phyloP scores from a whole-genome alignment of 2,329 filamentous ascomycete genomes.

The Cercospora citrullina region DNA sequence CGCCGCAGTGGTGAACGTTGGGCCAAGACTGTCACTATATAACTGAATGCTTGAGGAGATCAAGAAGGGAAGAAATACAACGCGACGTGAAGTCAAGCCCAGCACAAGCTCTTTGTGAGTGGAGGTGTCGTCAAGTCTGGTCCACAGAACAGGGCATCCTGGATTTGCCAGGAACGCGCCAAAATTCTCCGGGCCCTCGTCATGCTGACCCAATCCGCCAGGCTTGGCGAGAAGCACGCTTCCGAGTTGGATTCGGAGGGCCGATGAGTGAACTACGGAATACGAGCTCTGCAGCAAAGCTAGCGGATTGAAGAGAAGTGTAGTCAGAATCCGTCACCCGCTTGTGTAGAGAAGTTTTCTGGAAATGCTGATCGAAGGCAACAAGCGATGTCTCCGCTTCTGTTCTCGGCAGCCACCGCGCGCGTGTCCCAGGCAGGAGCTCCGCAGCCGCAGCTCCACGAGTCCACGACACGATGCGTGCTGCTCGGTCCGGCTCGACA shows the following conservation, averaged over 20 bases:
- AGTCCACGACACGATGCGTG: not conserved
- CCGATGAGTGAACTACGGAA: not conserved
- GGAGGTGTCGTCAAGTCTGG: slow-evolving; percentile 1
- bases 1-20: not conserved
- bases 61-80: not conserved
- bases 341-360: not conserved
- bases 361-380: not conserved
- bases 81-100: not conserved
- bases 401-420: not conserved
- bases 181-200: not conserved
- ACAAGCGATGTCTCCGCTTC: not conserved
- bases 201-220: not conserved
- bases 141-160: slow-evolving; percentile 7
- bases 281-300: not conserved
- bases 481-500: not conserved
- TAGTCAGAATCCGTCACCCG: not conserved
- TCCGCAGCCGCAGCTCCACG: not conserved
- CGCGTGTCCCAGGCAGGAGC: not conserved
- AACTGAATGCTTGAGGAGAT: not conserved
- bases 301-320: not conserved
- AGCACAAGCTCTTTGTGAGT: not conserved
- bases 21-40: not conserved
- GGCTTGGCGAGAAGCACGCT: not conserved
- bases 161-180: slow-evolving; percentile 9
- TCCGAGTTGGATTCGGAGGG: not conserved